A percentile compares a stretch with the other conserved stretches of the same genome.
Conservation (phyloP, 495 filamentous ascomycete species). For the Sphaerosporella brunnea region DNA sequence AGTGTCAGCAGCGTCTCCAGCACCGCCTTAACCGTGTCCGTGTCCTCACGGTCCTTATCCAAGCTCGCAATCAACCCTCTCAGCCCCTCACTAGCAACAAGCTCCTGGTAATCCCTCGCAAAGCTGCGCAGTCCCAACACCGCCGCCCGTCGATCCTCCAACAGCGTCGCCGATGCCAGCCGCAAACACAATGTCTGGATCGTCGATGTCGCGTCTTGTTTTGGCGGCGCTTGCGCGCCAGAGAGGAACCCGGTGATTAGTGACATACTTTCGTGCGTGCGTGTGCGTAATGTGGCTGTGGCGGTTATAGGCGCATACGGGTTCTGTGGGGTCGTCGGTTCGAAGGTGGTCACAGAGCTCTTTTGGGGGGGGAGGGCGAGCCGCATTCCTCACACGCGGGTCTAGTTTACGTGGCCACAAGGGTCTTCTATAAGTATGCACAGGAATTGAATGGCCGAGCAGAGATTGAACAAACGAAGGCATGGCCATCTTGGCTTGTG, state of each 20-base stretch:
- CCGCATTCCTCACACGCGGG: background rate
- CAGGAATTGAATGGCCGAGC: no score
- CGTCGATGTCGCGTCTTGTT: slow-evolving; percentile 87
- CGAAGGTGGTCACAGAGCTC: background rate
- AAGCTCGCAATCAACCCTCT: slow-evolving; percentile 71
- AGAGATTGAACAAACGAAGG: no score
- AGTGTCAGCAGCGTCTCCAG: slow-evolving; percentile 90
- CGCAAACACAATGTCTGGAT: slow-evolving; percentile 76
- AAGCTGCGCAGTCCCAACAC: slow-evolving; percentile 89
- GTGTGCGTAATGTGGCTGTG: background rate
- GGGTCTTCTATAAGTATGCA: no score
- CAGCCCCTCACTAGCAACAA: slow-evolving; percentile 81
- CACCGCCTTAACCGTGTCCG: slow-evolving; percentile 86
- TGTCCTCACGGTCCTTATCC: slow-evolving; percentile 78
- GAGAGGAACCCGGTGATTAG: slow-evolving; percentile 26
- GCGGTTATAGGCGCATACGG: background rate
- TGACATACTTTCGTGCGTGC: slow-evolving; percentile 15
- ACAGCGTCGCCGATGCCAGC: slow-evolving; percentile 66
- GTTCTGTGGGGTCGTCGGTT: background rate
- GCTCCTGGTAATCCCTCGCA: slow-evolving; percentile 86
- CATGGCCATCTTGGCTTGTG: no score
- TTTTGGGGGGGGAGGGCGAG: background rate
- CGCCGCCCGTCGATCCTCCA: slow-evolving; percentile 85
- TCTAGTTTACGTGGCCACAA: background rate
- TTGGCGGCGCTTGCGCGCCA: slow-evolving; percentile 56